Evolutionary conservation across 768 basidiomycete genomes (phyloP), one percentile per base, ranked within the genome.

Genomic region (Leccinum subgranulosum): DNA sequence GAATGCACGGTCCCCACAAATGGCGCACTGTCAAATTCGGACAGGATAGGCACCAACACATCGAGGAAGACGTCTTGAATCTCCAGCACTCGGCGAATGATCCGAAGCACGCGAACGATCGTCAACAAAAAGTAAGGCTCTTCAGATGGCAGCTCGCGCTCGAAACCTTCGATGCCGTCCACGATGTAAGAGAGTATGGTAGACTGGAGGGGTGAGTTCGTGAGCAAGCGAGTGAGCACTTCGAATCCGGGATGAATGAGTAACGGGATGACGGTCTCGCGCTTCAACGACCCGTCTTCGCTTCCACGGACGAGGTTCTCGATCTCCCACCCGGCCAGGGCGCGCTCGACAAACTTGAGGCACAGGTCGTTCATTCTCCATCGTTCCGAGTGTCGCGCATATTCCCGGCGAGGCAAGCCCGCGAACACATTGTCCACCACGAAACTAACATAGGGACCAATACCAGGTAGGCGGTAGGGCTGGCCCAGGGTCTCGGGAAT

Each of bases 31-130:
- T 84, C 83, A 57, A 85, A 77, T 54, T 92, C 87, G n/a, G 82
- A 76, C 8, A 94, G 80, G 21, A 88, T 74, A 2, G 93, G 92
- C 3, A 96, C 75, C 50, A 96, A 81, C 25, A 94, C 86, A 54
- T 98, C 94, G 45, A 94, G 78, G 77, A 95, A 97, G 55, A 93
- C 81, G 51, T 90, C 86, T 67, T 98, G 94, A 25, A 93, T 81
- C 60, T 94, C 90, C 56, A 98, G 76, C 0, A 90, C 81, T 1
- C 94, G 86, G 59, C 86, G 82, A 15, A 92, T 79, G 60, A 96
- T 92, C 53, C 94, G 79, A 34, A 98, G 77, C 7, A 91, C 83
- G 14, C 94, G 88, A 19, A 86, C 75, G 60, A 97, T 88, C 4
- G 90, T 90, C 49, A 80, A 81, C 33, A 81, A 79, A 75, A 92